These are phyloP conservation scores for Globisporangium cystogenes DNA, from an alignment of 352 stramenopile genomes.

Conservation along the genomic window DNA sequence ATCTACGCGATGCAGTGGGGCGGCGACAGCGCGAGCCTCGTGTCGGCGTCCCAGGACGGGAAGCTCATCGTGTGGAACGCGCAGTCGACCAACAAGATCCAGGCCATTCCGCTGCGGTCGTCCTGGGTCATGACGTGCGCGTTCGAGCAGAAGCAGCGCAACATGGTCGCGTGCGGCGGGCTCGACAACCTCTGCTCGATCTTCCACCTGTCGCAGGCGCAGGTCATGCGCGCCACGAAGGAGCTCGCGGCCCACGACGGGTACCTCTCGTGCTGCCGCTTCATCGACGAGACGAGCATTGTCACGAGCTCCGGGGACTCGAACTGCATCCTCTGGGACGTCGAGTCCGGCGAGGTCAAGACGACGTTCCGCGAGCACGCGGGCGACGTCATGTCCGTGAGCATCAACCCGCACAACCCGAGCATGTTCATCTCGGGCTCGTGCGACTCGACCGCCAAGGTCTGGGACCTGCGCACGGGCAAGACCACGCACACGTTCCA, in stretches of 20 bases:
- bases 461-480: slow-evolving; percentile 97
- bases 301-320: slow-evolving; percentile 96
- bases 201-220: slow-evolving; percentile 92
- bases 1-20: slow-evolving; percentile 99
- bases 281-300: slow-evolving; percentile 94
- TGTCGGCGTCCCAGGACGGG: slow-evolving; percentile 95
- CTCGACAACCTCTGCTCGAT: slow-evolving; percentile 99
- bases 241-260: slow-evolving; percentile 98
- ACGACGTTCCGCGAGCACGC: slow-evolving; percentile 97
- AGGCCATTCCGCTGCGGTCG: slow-evolving; percentile 95
- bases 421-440: slow-evolving; percentile 98
- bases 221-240: slow-evolving; percentile 89
- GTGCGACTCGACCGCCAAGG: slow-evolving; percentile 95
- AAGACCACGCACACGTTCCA: slow-evolving; percentile 96
- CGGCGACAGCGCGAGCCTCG: slow-evolving; percentile 86
- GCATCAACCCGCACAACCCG: slow-evolving; percentile 92
- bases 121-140: slow-evolving; percentile 99
- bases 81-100: slow-evolving; percentile 95
- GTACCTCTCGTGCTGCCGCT: slow-evolving; percentile 98
- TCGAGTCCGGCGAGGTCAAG: slow-evolving; percentile 92
- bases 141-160: slow-evolving; percentile 96
- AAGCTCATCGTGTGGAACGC: slow-evolving; percentile 99
- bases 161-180: slow-evolving; percentile 97
- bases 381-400: slow-evolving; percentile 97
- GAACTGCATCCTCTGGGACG: slow-evolving; percentile 99